Conservation (phyloP, 164 flowering plant genomes). For the Chloranthus sessilifolius region DNA sequence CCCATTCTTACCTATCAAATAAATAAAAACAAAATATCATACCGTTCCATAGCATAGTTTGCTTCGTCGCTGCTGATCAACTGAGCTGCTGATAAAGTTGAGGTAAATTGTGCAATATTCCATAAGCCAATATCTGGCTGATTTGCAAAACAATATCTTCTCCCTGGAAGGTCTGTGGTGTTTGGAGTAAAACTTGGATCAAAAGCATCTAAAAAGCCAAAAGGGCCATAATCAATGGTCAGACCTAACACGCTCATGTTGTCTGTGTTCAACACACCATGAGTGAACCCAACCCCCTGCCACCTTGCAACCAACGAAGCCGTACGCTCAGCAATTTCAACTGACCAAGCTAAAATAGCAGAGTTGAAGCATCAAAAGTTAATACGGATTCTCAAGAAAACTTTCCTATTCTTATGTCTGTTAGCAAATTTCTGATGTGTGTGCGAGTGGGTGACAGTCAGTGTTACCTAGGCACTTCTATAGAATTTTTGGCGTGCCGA, state of each 20-base stretch:
- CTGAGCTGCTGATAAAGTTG: constrained; percentile 68
- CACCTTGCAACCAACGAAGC: constrained; percentile 90
- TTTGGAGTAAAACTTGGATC: constrained; percentile 98
- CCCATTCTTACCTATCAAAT: too few species aligned
- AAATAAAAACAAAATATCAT: too few species aligned
- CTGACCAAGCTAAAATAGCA: constrained; percentile 74
- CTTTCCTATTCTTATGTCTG: neutral
- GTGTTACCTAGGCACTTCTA: too few species aligned
- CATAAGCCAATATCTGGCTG: constrained; percentile 97
- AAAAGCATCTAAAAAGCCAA: constrained; percentile 97
- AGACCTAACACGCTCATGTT: constrained; percentile 97
- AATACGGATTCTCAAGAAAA: neutral
- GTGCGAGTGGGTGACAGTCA: neutral
- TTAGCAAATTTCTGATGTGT: neutral
- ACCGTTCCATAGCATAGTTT: constrained; percentile 98
- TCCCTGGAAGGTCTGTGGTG: constrained; percentile 98
- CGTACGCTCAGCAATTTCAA: constrained; percentile 94
- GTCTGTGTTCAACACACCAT: constrained; percentile 96
- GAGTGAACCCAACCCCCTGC: constrained; percentile 99
- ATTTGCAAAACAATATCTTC: constrained; percentile 97
- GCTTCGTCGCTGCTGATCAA: constrained; percentile 79
- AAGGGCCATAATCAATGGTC: constrained; percentile 98
- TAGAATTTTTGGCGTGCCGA: too few species aligned
- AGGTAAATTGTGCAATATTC: constrained; percentile 88
- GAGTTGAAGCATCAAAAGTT: constrained; percentile 7